These are phyloP conservation scores for Mucor indicus DNA, from an alignment of 371 early-diverging fungal genomes.

Conservation along the genomic window DNA sequence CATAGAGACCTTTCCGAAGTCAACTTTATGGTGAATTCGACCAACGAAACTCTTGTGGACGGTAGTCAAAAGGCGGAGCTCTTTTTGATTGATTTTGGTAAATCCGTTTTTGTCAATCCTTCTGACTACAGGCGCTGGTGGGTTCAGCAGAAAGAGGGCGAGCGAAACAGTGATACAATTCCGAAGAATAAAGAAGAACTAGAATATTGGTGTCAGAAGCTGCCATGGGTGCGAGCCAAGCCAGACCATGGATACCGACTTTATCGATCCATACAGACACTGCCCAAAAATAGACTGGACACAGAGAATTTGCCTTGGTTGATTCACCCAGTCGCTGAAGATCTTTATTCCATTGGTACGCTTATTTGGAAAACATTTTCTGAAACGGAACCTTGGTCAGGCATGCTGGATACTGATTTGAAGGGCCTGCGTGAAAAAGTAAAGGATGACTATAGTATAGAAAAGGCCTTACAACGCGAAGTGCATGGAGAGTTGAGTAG, in stretches of 20 bases:
- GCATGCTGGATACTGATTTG: slow-evolving; percentile 58
- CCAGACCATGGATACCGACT: slow-evolving; percentile 58
- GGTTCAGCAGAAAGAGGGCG: slow-evolving; percentile 27
- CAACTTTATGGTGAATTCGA: slow-evolving; percentile 65
- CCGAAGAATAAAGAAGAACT: slow-evolving; percentile 40
- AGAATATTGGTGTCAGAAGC: slow-evolving; percentile 36
- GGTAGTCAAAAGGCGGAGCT: slow-evolving; percentile 43
- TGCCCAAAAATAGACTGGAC: slow-evolving; percentile 52
- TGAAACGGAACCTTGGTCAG: slow-evolving; percentile 64
- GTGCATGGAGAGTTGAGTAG: slow-evolving; percentile 47
- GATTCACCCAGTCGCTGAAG: slow-evolving; percentile 57
- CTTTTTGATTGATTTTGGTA: slow-evolving; percentile 64
- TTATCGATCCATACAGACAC: slow-evolving; percentile 59
- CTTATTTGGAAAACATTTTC: slow-evolving; percentile 65
- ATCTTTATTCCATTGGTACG: slow-evolving; percentile 63
- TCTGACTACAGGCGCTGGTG: slow-evolving; percentile 52
- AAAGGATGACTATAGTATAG: slow-evolving; percentile 44
- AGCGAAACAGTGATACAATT: slow-evolving; percentile 25
- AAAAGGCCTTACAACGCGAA: slow-evolving; percentile 46
- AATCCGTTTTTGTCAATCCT: slow-evolving; percentile 46
- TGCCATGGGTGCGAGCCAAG: slow-evolving; percentile 51
- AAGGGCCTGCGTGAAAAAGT: slow-evolving; percentile 56
- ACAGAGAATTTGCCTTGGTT: slow-evolving; percentile 39
- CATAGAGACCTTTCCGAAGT: slow-evolving; percentile 65
- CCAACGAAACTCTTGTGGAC: slow-evolving; percentile 35